A percentile compares a stretch with the other conserved stretches of the same genome.
These are phyloP conservation scores for Mucor piriformis DNA, from an alignment of 371 early-diverging fungal species.

Conservation along the genomic window DNA sequence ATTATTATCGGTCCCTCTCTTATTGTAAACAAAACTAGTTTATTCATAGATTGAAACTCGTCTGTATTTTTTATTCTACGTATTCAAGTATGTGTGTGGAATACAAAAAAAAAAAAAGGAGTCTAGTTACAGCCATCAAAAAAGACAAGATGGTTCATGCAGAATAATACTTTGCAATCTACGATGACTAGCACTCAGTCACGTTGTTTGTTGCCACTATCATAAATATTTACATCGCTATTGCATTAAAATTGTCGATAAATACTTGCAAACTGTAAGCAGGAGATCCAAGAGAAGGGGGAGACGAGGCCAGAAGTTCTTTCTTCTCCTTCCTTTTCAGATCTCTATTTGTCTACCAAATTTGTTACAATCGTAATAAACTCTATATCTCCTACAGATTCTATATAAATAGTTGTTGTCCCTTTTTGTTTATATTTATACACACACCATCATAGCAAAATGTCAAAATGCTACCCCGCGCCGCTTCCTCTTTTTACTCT, in stretches of 20 bases:
- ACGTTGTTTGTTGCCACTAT: not conserved
- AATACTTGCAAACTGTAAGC: not conserved
- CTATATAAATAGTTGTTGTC: not conserved
- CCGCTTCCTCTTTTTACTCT: too few species aligned
- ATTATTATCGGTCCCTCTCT: not conserved
- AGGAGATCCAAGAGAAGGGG: not conserved
- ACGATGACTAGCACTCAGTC: not conserved
- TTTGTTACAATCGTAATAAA: not conserved
- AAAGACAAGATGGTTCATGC: not conserved
- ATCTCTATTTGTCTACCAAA: too few species aligned
- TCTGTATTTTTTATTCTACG: not conserved
- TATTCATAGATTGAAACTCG: not conserved
- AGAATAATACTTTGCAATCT: not conserved
- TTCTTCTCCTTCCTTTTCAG: not conserved
- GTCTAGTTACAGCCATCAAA: not conserved
- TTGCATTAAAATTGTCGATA: not conserved
- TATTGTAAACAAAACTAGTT: slow-evolving; percentile 1
- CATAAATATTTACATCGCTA: not conserved
- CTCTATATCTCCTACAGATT: not conserved
- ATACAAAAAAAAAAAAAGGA: not conserved
- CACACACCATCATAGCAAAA: not conserved
- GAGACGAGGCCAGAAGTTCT: not conserved
- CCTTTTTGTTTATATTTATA: not conserved
- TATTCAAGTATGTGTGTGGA: not conserved
- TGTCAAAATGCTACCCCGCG: too few species aligned